phyloP scores from a whole-genome alignment of 1,139 yeast genomes.

The Magnusiomyces suaveolens region DNA sequence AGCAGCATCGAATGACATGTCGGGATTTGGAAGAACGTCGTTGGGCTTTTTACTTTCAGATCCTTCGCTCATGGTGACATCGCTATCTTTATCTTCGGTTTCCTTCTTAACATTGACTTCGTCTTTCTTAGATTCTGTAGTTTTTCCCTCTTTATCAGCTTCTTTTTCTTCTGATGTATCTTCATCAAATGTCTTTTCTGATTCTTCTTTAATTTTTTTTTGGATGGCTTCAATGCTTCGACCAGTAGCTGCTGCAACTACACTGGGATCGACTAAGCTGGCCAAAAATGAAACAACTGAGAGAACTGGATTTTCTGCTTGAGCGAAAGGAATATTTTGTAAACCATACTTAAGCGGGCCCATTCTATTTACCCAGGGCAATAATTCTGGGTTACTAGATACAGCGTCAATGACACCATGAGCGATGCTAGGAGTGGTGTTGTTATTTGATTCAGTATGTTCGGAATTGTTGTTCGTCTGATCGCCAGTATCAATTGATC shows the following conservation, averaged over 20 bases:
- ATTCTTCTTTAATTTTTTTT: conserved; percentile 33
- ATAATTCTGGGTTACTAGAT: conserved; percentile 2
- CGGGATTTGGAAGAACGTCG: neutral
- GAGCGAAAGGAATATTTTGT: conserved; percentile 64
- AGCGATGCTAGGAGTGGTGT: neutral
- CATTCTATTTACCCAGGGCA: conserved; percentile 30
- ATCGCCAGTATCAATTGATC: neutral
- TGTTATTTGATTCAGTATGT: neutral
- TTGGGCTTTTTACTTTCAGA: neutral
- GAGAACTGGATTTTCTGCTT: conserved; percentile 86
- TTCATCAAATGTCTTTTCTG: conserved; percentile 20
- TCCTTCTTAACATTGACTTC: conserved; percentile 12
- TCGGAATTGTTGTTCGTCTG: conserved; percentile 12
- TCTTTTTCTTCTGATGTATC: conserved; percentile 13
- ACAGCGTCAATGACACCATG: neutral
- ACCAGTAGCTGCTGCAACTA: conserved; percentile 64
- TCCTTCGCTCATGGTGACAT: neutral
- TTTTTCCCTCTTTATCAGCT: conserved; percentile 6
- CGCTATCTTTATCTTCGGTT: conserved; percentile 14
- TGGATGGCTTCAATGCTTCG: conserved; percentile 38
- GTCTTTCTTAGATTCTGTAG: conserved; percentile 5
- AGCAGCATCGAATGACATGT: conserved; percentile 19
- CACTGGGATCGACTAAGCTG: conserved; percentile 79
- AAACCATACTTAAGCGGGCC: conserved; percentile 72
- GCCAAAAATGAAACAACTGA: conserved; percentile 83